Conservation (phyloP, 306 rosid genomes). For the Boehmeria nivea region DNA sequence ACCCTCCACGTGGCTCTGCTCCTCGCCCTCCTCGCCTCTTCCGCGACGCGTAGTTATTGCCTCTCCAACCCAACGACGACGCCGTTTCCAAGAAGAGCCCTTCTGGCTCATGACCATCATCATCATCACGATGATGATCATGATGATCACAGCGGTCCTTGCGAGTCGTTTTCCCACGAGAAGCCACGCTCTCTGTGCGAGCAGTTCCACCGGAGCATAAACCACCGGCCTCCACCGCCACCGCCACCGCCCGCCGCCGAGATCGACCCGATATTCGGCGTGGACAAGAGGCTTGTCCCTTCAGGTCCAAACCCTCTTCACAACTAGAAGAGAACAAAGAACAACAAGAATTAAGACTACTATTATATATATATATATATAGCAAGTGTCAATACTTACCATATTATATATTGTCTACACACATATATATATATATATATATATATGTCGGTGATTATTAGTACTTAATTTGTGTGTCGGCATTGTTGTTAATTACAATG, state of each 20-base stretch:
- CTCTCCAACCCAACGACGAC: neutral
- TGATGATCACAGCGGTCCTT: constrained; percentile 13
- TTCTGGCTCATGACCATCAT: constrained; percentile 2
- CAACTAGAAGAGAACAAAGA: constrained; percentile 23
- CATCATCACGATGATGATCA: constrained; percentile 2
- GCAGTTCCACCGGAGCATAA: constrained; percentile 34
- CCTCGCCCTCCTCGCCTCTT: constrained; percentile 11
- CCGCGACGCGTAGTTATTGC: neutral
- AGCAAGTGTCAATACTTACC: too few relatives aligned
- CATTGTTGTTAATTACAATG: neutral
- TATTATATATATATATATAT: too few relatives aligned
- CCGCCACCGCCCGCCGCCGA: constrained; percentile 17
- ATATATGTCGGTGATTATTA: neutral
- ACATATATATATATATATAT: neutral
- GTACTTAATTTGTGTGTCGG: neutral
- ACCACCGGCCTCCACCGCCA: constrained; percentile 20
- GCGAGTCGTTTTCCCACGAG: constrained; percentile 51
- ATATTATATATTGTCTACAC: too few relatives aligned
- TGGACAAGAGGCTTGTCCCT: constrained; percentile 80
- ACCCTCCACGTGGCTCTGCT: constrained; percentile 13
- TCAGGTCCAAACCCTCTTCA: constrained; percentile 99
- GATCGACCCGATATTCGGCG: constrained; percentile 73
- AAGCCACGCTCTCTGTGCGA: constrained; percentile 61
- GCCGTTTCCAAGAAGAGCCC: constrained; percentile 24
- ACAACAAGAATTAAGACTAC: neutral